Base-by-base conservation (phyloP, 129 eudicot genomes). In the Flaveria sonorensis region DNA sequence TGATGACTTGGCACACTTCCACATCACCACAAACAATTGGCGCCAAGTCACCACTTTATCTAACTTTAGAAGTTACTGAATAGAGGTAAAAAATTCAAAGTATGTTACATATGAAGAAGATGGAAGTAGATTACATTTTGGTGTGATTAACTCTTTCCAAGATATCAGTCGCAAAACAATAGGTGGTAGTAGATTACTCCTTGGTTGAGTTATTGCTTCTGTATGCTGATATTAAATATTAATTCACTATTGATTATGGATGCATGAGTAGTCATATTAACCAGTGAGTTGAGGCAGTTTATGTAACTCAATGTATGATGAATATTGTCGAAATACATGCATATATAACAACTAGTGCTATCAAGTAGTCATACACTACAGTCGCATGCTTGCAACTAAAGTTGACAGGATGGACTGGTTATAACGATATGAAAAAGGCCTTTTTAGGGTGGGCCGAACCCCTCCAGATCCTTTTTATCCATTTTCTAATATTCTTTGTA, bases 371-470 rank as follows among this genome's bases (percentile, higher is more conserved):
- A 7, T 16, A 50, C 16, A 10, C 4, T 8, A 16, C 13, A 32
- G 18, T 53, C 51, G 11, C 76, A 52, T 72, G 39, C 65, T 13
- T 55, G 75, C 47, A 55, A 32, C 55, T 62, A 62, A 62, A 28
- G 11, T 10, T 62, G 43, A 42, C 11, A 62, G 0, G 20, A 62
- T 14, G 45, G 19, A 21, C 45, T 28, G 43, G 42, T 15, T 62
- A 36, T 4, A 28, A 14, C 9, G 12, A 42, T 19, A 26, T 32
- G 30, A 62, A 62, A 14, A 13, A 60, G 67, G 9, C 40, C 40
- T 4, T 4, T 5, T 36, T 36, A 36, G 40, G 40, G 1, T 6
- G 8, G 40, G 40, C 40, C 5, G 40, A 36, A 36, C 7, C 40
- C 40, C 7, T 4, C 40, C 40, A 36, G 7, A 36, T 6, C 6